Evolutionary conservation across 306 rosid genomes (phyloP).

Genomic region (Medicago arabica): DNA sequence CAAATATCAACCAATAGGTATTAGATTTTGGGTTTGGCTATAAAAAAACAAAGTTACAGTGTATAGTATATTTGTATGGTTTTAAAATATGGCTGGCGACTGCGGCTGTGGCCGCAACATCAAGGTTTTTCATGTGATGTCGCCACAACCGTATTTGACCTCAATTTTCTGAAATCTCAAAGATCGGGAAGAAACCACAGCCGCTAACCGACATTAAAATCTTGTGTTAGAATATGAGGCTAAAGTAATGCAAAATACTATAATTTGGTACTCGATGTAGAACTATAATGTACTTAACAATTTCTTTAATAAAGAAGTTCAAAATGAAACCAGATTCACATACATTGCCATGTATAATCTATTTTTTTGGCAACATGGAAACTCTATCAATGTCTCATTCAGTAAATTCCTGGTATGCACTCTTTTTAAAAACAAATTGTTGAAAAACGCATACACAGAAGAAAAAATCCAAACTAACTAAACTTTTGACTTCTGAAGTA

Average conservation of each 20-base stretch:
- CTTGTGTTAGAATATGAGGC: not conserved
- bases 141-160: not conserved
- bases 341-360: constrained; percentile 1
- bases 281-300: constrained; percentile 21
- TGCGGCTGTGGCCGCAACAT: not conserved
- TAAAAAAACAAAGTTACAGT: not conserved
- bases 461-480: not conserved
- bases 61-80: not conserved
- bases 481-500: constrained; percentile 1
- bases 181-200: not conserved
- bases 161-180: not conserved
- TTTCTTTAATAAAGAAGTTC: not conserved
- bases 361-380: constrained; percentile 10
- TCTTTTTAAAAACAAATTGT: constrained; percentile 1
- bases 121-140: not conserved
- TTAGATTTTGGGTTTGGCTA: not conserved
- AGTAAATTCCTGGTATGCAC: not conserved
- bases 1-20: constrained; percentile 36
- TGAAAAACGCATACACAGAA: not conserved
- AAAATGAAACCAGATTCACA: not conserved
- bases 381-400: not conserved
- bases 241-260: not conserved
- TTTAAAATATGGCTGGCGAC: not conserved
- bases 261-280: constrained; percentile 2
- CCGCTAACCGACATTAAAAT: not conserved